Evolutionary conservation across 2,329 filamentous ascomycete genomes (phyloP).

Genomic region (Fusarium domesticum): DNA sequence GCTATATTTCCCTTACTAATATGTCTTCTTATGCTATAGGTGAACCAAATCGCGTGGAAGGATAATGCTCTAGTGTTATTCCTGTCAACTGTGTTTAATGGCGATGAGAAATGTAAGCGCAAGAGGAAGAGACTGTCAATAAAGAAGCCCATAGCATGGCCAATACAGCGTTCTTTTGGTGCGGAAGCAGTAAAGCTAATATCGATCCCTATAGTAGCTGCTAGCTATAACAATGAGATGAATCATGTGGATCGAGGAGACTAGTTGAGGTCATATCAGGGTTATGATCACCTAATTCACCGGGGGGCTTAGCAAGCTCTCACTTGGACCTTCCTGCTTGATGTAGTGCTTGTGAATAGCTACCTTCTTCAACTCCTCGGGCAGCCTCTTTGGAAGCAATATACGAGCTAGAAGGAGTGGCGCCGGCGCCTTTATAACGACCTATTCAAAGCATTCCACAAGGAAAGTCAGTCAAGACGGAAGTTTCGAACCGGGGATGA

Average conservation of each 20-base stretch:
- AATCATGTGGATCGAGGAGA: slow-evolving; percentile 11
- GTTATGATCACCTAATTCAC: slow-evolving; percentile 5
- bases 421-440: neutral
- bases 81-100: neutral
- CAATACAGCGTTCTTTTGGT: slow-evolving; percentile 10
- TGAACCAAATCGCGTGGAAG: slow-evolving; percentile 10
- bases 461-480: neutral
- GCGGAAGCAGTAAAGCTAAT: slow-evolving; percentile 2
- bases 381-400: neutral
- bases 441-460: neutral
- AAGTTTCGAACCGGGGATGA: neutral
- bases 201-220: slow-evolving; percentile 1
- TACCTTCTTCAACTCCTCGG: neutral
- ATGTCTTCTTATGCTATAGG: slow-evolving; percentile 3
- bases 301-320: slow-evolving; percentile 11
- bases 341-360: slow-evolving; percentile 9
- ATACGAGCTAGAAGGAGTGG: neutral
- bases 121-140: slow-evolving; percentile 2
- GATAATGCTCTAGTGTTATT: slow-evolving; percentile 11
- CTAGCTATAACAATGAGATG: slow-evolving; percentile 12
- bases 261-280: slow-evolving; percentile 3
- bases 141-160: slow-evolving; percentile 1
- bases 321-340: too few relatives aligned
- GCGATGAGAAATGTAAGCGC: neutral
- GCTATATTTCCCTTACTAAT: too few relatives aligned